Evolutionary conservation across 352 stramenopile genomes (phyloP).

Genomic region (Globisporangium irregulare): DNA sequence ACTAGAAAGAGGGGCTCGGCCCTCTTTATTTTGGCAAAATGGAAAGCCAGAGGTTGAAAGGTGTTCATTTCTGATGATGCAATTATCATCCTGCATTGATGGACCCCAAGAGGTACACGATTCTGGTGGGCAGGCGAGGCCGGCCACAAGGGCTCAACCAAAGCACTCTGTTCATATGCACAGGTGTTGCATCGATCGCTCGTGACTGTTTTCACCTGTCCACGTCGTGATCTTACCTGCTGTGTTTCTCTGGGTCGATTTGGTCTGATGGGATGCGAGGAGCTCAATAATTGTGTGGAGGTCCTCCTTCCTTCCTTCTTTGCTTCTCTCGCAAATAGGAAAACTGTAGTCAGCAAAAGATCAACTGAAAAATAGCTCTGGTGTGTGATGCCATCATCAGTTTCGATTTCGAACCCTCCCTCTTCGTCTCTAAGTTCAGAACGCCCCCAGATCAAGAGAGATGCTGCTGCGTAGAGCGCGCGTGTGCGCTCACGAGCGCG

Average conservation of each 20-base stretch:
- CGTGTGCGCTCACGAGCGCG: too few relatives aligned
- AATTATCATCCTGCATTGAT: background rate
- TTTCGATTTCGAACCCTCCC: background rate
- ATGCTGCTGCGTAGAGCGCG: background rate
- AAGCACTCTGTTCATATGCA: background rate
- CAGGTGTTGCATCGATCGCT: background rate
- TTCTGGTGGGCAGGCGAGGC: too few relatives aligned
- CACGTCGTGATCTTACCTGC: background rate
- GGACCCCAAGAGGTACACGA: too few relatives aligned
- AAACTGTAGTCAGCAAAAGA: background rate
- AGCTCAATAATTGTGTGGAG: background rate
- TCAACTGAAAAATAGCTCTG: background rate
- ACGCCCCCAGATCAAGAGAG: background rate
- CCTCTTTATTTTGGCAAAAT: background rate
- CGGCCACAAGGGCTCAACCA: background rate
- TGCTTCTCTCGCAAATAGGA: background rate
- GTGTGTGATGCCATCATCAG: background rate
- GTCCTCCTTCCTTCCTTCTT: background rate
- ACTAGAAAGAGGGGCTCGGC: background rate
- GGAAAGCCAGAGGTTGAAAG: too few relatives aligned
- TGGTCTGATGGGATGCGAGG: background rate
- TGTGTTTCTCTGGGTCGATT: conserved; percentile 1
- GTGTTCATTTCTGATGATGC: background rate
- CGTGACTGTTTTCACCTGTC: background rate
- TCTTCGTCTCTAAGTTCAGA: background rate